Base-by-base conservation (phyloP, 1,284 basidiomycete genomes). In the Entoloma clypeatum region DNA sequence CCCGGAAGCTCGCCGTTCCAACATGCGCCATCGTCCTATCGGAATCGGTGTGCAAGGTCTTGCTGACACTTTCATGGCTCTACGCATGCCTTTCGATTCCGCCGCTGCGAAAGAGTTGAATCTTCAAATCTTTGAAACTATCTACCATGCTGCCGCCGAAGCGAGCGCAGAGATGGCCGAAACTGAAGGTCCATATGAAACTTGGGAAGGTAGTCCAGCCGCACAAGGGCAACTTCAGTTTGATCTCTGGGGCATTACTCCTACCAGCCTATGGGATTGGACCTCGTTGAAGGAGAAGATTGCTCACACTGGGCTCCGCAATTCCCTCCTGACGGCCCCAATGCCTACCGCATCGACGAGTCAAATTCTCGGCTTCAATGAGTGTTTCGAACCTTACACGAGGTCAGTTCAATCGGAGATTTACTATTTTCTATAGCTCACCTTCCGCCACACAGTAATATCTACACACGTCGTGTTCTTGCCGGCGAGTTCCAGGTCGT, bases 401-500 rank as follows among this genome's bases (percentile, higher is more conserved):
- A 92, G 83, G 85, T 86, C 50, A 43, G 69, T 60, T 33, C 18
- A 42, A 56, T 21, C 13, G 8, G 18, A 9, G 19, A 27, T 23
- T 3, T 9, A 7, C 13, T 11, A 7, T 18, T n/a, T 8, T 36
- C 22, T 32, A 8, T 6, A 5, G 13, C 16, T 35, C 22, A 38
- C 13, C 41, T 17, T 27, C 24, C 28, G 19, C 16, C 28, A 44
- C 23, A 16, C 41, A 92, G 91, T 61, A 99, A 98, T 75, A 96
- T 99, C 60, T 99, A 99, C 69, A 94, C 95, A 39, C 92, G 96
- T 45, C 92, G 96, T 61, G 95, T 99, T n/a, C 83, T 99, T 31
- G 94, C 96, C 27, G 96, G 96, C 43, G 96, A 99, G 72, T 99
- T 99, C 88, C 95, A 98, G 67, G 82, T 99, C 48, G 95, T 98